Conservation (phyloP, 1,139 yeast species). For the Blastobotrys aristatus region DNA sequence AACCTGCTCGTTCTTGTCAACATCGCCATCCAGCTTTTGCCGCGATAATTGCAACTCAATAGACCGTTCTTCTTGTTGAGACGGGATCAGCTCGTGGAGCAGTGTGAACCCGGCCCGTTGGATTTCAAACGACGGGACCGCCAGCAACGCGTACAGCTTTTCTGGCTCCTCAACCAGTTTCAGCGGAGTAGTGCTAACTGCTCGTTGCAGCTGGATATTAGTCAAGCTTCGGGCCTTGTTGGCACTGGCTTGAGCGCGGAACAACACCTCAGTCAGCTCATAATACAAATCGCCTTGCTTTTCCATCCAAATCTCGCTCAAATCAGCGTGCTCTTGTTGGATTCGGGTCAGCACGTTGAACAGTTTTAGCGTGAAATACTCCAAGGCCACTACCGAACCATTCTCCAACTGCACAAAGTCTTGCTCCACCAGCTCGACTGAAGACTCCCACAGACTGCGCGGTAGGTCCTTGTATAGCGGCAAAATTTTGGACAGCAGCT, state of each 20-base stretch:
- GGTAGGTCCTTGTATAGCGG: slow-evolving; percentile 26
- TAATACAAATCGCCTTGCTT: slow-evolving; percentile 30
- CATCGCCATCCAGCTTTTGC: slow-evolving; percentile 30
- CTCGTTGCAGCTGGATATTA: slow-evolving; percentile 18
- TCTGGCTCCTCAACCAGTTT: slow-evolving; percentile 31
- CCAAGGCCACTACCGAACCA: slow-evolving; percentile 35
- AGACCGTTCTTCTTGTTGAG: slow-evolving; percentile 36
- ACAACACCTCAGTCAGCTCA: slow-evolving; percentile 36
- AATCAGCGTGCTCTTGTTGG: slow-evolving; percentile 29
- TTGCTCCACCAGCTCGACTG: slow-evolving; percentile 23
- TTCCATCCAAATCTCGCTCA: slow-evolving; percentile 35
- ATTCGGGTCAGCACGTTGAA: slow-evolving; percentile 34
- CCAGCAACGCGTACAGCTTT: slow-evolving; percentile 31
- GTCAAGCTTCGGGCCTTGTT: slow-evolving; percentile 16
- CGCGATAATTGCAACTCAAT: slow-evolving; percentile 28
- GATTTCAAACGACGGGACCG: slow-evolving; percentile 27
- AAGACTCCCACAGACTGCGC: slow-evolving; percentile 25
- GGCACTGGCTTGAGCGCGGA: slow-evolving; percentile 15
- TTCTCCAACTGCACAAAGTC: slow-evolving; percentile 35
- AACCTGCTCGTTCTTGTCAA: slow-evolving; percentile 2
- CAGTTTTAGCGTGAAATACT: slow-evolving; percentile 46
- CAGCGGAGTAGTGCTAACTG: slow-evolving; percentile 17
- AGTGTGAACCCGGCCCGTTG: slow-evolving; percentile 42
- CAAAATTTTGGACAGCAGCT: slow-evolving; percentile 44
- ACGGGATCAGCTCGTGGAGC: slow-evolving; percentile 39